Conservation (phyloP, 1,284 basidiomycete species). For the Cryptococcus hybrid region DNA sequence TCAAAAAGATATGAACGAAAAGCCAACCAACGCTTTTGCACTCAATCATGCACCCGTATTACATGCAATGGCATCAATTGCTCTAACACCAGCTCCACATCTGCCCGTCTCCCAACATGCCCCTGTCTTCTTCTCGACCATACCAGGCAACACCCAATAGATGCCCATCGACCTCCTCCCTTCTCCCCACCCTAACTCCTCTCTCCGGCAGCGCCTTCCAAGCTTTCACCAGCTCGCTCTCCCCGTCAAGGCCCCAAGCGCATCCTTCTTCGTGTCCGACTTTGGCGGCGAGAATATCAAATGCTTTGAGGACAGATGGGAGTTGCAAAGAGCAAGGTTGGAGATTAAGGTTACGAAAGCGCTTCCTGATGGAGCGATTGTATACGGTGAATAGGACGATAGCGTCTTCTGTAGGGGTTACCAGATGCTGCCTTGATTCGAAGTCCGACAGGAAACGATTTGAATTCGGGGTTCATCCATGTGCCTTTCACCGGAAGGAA, state of each 20-base stretch:
- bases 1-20: too few species aligned
- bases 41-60: too few species aligned
- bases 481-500: slow-evolving; percentile 12
- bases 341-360: too few species aligned
- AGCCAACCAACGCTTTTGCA: too few species aligned
- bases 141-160: slow-evolving; percentile 26
- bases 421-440: slow-evolving; percentile 1
- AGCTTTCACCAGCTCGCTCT: slow-evolving; percentile 1
- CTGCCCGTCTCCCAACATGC: slow-evolving; percentile 14
- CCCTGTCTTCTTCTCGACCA: slow-evolving; percentile 10
- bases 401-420: background rate
- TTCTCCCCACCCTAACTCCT: background rate
- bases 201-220: slow-evolving; percentile 1
- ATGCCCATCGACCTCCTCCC: slow-evolving; percentile 17
- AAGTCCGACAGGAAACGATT: slow-evolving; percentile 13
- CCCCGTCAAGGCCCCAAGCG: slow-evolving; percentile 6
- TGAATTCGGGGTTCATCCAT: background rate
- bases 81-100: slow-evolving; percentile 25
- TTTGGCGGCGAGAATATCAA: slow-evolving; percentile 12
- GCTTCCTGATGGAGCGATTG: too few species aligned
- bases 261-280: slow-evolving; percentile 14
- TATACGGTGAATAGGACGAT: background rate
- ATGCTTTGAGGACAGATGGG: slow-evolving; percentile 8
- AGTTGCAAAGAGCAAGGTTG: slow-evolving; percentile 4
- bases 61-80: too few species aligned